These are phyloP conservation scores for Beta lomatogona DNA, from an alignment of 179 eudicot genomes.

Conservation along the genomic window DNA sequence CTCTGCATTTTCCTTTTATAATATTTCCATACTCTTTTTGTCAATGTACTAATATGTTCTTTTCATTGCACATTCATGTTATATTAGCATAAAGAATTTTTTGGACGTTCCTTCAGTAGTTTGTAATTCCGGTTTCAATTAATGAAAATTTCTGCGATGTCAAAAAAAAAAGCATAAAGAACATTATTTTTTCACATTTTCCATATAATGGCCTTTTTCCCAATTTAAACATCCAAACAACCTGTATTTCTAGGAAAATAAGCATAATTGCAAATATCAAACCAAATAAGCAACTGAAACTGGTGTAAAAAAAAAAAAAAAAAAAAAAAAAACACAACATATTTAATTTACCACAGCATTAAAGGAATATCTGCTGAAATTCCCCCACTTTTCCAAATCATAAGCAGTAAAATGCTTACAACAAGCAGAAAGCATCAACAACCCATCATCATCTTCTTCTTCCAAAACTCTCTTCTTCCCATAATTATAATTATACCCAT, in stretches of 20 bases:
- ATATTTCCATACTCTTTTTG: no score
- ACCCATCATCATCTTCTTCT: conserved; percentile 37
- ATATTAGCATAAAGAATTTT: no score
- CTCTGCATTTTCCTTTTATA: no score
- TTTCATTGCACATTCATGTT: no score
- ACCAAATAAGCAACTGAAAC: background rate
- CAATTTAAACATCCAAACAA: no score
- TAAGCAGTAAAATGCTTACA: conserved; percentile 95
- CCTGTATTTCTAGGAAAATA: background rate
- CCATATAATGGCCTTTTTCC: no score
- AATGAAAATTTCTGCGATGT: no score
- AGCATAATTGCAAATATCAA: background rate
- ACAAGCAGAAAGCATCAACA: conserved; percentile 88
- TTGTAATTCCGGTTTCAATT: no score
- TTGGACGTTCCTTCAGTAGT: no score
- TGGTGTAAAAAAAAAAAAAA: background rate
- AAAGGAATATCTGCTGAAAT: conserved; percentile 70
- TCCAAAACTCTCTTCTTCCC: conserved; percentile 38
- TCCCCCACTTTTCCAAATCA: conserved; percentile 83
- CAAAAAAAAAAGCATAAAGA: no score
- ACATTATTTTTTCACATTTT: no score
- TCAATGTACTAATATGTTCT: no score
- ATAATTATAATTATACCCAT: background rate
- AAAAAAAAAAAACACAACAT: background rate
- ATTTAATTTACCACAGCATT: conserved; percentile 67